Conservation (phyloP, 257 asterid genomes). For the Salvia rosmarinus region DNA sequence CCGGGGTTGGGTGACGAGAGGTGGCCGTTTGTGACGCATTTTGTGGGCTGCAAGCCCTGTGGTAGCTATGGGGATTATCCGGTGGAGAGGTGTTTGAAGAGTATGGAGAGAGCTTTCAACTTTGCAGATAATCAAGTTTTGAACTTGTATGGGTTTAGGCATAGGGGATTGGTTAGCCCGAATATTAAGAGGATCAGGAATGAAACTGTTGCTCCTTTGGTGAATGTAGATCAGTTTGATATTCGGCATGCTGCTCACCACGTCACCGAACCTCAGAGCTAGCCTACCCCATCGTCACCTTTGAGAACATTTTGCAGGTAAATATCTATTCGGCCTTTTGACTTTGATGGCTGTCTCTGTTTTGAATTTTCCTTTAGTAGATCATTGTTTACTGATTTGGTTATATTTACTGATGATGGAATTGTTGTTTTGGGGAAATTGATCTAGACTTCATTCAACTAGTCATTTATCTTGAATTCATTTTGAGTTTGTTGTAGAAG, state of each 20-base stretch:
- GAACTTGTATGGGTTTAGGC: conserved; percentile 87
- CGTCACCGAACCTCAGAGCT: conserved; percentile 53
- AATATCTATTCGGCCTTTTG: conserved; percentile 20
- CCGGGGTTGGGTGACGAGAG: conserved; percentile 94
- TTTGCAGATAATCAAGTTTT: conserved; percentile 91
- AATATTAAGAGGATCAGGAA: conserved; percentile 85
- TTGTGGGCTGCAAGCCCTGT: conserved; percentile 96
- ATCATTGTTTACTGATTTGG: conserved; percentile 23
- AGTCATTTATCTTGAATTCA: neutral
- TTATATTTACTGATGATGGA: conserved; percentile 10
- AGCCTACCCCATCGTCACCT: conserved; percentile 31
- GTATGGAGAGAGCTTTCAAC: conserved; percentile 94
- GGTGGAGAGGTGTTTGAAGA: conserved; percentile 82
- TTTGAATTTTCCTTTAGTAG: neutral
- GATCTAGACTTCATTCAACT: neutral
- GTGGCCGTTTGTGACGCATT: conserved; percentile 98
- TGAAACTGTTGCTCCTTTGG: conserved; percentile 70
- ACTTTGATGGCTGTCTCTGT: conserved; percentile 18
- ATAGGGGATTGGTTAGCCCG: conserved; percentile 90
- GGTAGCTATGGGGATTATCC: conserved; percentile 95
- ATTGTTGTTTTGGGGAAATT: neutral
- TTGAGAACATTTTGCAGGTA: conserved; percentile 51
- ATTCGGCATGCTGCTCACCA: conserved; percentile 60
- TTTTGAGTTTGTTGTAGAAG: neutral
- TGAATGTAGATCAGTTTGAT: conserved; percentile 78